Conservation (phyloP, 768 basidiomycete genomes). For the Paxillus rubicundulus region DNA sequence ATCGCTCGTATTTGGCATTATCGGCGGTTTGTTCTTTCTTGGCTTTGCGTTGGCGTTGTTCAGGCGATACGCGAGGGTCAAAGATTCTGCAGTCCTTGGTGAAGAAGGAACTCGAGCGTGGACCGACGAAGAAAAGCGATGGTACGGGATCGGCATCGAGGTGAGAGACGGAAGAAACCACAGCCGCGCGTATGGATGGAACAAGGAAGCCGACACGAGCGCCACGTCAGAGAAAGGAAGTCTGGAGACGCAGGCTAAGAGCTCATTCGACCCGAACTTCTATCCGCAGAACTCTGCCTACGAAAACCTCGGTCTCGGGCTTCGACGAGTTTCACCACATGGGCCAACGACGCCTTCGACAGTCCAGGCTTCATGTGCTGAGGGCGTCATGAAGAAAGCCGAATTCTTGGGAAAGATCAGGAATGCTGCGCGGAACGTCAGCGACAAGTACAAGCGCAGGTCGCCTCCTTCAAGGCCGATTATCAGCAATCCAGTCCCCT, state of each 20-base stretch:
- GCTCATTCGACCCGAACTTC: constrained; percentile 13
- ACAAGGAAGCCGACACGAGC: constrained; percentile 26
- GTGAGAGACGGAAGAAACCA: constrained; percentile 8
- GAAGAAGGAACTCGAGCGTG: constrained; percentile 57
- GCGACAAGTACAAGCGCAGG: constrained; percentile 51
- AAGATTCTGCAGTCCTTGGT: constrained; percentile 58
- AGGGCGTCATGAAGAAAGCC: constrained; percentile 64
- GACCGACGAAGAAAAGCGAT: constrained; percentile 64
- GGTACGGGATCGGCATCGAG: constrained; percentile 56
- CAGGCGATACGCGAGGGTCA: constrained; percentile 53
- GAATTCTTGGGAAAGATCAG: constrained; percentile 66
- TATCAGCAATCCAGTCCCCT: constrained; percentile 59
- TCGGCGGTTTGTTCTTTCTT: constrained; percentile 58
- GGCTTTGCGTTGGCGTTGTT: constrained; percentile 54
- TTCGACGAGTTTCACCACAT: constrained; percentile 48
- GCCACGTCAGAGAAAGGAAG: constrained; percentile 32
- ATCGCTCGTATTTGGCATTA: constrained; percentile 56
- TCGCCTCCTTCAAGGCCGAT: constrained; percentile 42
- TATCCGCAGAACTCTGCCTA: constrained; percentile 18
- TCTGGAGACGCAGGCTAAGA: constrained; percentile 25
- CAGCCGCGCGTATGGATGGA: constrained; percentile 32
- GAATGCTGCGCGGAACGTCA: constrained; percentile 65
- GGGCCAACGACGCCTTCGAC: constrained; percentile 40
- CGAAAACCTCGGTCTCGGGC: constrained; percentile 40
- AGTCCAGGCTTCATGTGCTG: constrained; percentile 33